These are phyloP conservation scores for Microsporum audouinii DNA, from an alignment of 2,329 filamentous ascomycete genomes.

Conservation along the genomic window DNA sequence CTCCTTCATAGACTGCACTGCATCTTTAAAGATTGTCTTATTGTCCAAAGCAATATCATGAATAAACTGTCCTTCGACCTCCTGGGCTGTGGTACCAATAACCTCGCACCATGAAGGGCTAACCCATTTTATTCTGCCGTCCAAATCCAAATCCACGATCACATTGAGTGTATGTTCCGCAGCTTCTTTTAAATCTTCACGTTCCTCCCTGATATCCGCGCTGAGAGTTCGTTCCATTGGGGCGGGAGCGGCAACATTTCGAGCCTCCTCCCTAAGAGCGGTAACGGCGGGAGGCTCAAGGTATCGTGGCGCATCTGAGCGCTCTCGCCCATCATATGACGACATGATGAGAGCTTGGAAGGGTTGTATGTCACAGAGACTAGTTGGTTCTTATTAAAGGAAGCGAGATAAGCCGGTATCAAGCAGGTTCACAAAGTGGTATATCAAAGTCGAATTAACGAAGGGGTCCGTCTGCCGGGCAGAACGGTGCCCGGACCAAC, in stretches of 20 bases:
- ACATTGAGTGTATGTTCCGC: slow-evolving; percentile 95
- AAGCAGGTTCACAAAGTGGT: background rate
- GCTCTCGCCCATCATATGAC: slow-evolving; percentile 29
- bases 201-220: slow-evolving; percentile 82
- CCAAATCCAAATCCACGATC: slow-evolving; percentile 84
- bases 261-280: slow-evolving; percentile 35
- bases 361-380: background rate
- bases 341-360: background rate
- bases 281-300: slow-evolving; percentile 36
- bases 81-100: slow-evolving; percentile 64
- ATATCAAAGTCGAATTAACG: slow-evolving; percentile 10
- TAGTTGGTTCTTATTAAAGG: background rate
- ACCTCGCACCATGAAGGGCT: slow-evolving; percentile 94
- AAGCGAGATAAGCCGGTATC: background rate
- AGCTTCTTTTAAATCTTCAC: slow-evolving; percentile 86
- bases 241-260: slow-evolving; percentile 19
- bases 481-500: slow-evolving; percentile 33
- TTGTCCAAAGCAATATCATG: slow-evolving; percentile 72
- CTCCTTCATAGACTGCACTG: slow-evolving; percentile 76
- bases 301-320: slow-evolving; percentile 20
- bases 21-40: slow-evolving; percentile 66
- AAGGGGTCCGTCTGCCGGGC: slow-evolving; percentile 35
- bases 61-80: slow-evolving; percentile 65
- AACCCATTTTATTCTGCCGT: slow-evolving; percentile 87
- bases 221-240: slow-evolving; percentile 57